These are phyloP conservation scores for Lunularia cruciata DNA, from an alignment of 225 moss, liverwort and hornwort species.

Conservation along the genomic window DNA sequence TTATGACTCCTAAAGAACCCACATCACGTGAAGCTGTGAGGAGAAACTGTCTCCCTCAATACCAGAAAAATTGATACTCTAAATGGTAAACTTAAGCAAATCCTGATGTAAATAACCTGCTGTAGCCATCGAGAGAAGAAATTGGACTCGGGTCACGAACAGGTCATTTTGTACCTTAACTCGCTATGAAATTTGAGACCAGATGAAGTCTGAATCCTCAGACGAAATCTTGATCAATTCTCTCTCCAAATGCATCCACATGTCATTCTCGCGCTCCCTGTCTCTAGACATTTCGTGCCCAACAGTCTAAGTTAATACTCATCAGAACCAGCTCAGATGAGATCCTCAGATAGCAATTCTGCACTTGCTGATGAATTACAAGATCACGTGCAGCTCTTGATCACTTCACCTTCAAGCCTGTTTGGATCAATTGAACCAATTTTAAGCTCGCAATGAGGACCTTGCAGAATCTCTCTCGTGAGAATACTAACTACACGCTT, in stretches of 20 bases:
- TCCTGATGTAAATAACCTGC: too few species aligned
- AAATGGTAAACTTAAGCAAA: too few species aligned
- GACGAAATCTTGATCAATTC: conserved; percentile 7
- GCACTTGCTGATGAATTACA: background rate
- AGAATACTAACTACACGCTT: background rate
- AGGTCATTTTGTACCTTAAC: background rate
- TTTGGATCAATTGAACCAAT: background rate
- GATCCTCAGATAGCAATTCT: background rate
- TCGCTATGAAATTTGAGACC: background rate
- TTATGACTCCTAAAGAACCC: too few species aligned
- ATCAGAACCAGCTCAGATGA: background rate
- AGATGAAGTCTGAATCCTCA: background rate
- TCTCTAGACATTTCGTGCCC: background rate
- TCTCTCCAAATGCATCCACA: conserved; percentile 3
- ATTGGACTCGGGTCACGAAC: too few species aligned
- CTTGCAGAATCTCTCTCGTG: conserved; percentile 1
- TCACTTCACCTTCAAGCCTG: background rate
- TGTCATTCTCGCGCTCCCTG: conserved; percentile 4
- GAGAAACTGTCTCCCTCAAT: too few species aligned
- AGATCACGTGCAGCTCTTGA: background rate
- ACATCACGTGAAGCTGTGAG: too few species aligned
- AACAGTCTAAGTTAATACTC: background rate
- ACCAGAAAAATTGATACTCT: too few species aligned
- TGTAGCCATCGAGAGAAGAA: too few species aligned
- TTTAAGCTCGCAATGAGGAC: background rate